Percentiles rank a stretch among this genome's conserved stretches.
Evolutionary conservation across 441 rosid species (phyloP).

Genomic region (Viola pubescens): DNA sequence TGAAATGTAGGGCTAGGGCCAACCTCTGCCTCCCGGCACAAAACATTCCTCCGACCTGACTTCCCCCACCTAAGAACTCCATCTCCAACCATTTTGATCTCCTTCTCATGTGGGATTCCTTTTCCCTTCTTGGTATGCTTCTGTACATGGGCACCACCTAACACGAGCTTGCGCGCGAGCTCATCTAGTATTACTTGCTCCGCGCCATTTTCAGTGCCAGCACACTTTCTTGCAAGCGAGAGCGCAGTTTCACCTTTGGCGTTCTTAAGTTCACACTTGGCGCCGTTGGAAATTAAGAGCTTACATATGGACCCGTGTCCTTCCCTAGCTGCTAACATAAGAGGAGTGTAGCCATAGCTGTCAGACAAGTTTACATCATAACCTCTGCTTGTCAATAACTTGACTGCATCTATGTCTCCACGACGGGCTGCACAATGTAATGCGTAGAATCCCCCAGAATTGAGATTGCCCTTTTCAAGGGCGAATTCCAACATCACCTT

Average conservation of each 20-base stretch:
- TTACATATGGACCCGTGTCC: slow-evolving; percentile 57
- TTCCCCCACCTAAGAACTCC: slow-evolving; percentile 83
- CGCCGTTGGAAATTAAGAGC: slow-evolving; percentile 56
- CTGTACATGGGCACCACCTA: slow-evolving; percentile 42
- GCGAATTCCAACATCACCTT: slow-evolving; percentile 93
- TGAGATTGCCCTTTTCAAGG: slow-evolving; percentile 65
- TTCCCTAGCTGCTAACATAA: slow-evolving; percentile 92
- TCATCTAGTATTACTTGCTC: slow-evolving; percentile 57
- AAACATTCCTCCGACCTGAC: slow-evolving; percentile 51
- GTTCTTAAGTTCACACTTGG: slow-evolving; percentile 49
- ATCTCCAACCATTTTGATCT: slow-evolving; percentile 43
- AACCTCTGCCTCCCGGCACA: slow-evolving; percentile 51
- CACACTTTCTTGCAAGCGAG: slow-evolving; percentile 37
- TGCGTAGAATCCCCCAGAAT: slow-evolving; percentile 76
- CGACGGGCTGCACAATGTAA: slow-evolving; percentile 91
- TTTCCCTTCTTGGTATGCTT: slow-evolving; percentile 86
- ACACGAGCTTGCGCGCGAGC: slow-evolving; percentile 55
- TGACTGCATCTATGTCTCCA: slow-evolving; percentile 69
- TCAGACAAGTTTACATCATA: slow-evolving; percentile 69
- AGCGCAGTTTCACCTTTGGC: slow-evolving; percentile 64
- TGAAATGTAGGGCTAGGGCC: slow-evolving; percentile 52
- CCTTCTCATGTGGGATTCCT: slow-evolving; percentile 61
- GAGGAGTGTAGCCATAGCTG: slow-evolving; percentile 75
- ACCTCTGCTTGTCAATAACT: slow-evolving; percentile 55
- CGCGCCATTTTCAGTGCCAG: slow-evolving; percentile 27